Evolutionary conservation across 2,329 filamentous ascomycete species (phyloP), one percentile per base, ranked within the genome.

Genomic region (Penicillium sp.): DNA sequence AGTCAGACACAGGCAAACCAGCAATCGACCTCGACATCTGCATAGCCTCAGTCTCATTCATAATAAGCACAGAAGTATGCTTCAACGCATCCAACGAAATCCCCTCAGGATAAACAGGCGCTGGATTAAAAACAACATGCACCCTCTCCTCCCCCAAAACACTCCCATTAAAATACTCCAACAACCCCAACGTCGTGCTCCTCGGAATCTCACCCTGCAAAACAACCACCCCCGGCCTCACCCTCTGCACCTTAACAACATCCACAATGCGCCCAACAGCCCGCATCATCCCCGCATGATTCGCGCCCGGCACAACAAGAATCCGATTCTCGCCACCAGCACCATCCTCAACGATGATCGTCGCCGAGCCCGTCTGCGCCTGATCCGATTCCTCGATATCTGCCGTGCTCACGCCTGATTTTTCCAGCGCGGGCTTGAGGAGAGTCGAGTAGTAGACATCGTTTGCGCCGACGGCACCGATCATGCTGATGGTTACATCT

Each of bases 111-210:
- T 89, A 89, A 8, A 92, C 92, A 15, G 92, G 91, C 4, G 92
- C 92, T 12, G 92, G 91, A 75, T 96, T 96, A 65, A 96, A 84
- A 17, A 96, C 83, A 1, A 92, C 88, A 35, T 82, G 61, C 1
- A 59, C 56, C 0, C 59, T 56, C 2, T 63, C 51, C 4, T 3
- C 30, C 1, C n/a, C 37, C 1, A 51, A 51, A 26, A 10, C 50
- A 17, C 53, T 56, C 0, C 57, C 50, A 38, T 70, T 70, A 40
- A 65, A 70, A 47, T 66, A 64, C 15, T 69, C 49, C 33, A 70
- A 26, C 19, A 70, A 45, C 0, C 54, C 63, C 40, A 70, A 17
- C 0, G 66, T 68, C 19, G 68, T 69, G 22, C 56, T 37, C 15
- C 68, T 62, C 6, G 66, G 68, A 30, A 70, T 68, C 49, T 70